phyloP scores from a whole-genome alignment of 768 basidiomycete species.

The Hemileccinum rubropunctum region DNA sequence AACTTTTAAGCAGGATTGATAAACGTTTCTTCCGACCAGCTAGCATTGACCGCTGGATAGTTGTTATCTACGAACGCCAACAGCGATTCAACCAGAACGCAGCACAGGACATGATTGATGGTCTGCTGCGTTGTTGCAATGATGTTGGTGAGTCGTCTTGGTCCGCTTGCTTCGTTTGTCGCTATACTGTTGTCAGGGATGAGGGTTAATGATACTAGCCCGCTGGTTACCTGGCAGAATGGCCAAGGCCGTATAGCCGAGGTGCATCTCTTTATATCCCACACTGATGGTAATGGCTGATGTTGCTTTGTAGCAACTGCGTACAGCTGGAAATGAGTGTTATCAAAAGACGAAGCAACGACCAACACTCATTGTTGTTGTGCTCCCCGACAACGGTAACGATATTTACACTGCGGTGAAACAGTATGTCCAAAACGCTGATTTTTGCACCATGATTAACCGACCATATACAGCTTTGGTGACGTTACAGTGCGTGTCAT shows the following conservation, averaged over 20 bases:
- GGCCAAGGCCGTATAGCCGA: slow-evolving; percentile 53
- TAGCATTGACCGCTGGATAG: slow-evolving; percentile 54
- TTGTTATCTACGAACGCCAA: slow-evolving; percentile 65
- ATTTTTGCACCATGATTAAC: neutral
- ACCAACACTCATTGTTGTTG: slow-evolving; percentile 60
- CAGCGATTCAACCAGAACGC: slow-evolving; percentile 50
- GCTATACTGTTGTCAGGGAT: slow-evolving; percentile 47
- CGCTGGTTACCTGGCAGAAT: slow-evolving; percentile 52
- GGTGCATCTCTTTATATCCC: slow-evolving; percentile 24
- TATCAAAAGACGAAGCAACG: slow-evolving; percentile 36
- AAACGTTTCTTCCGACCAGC: slow-evolving; percentile 63
- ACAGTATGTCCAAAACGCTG: slow-evolving; percentile 49
- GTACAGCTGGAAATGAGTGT: slow-evolving; percentile 48
- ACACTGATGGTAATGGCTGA: neutral
- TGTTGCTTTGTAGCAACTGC: slow-evolving; percentile 40
- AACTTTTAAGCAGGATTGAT: slow-evolving; percentile 51
- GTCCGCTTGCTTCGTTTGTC: neutral
- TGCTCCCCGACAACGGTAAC: slow-evolving; percentile 72
- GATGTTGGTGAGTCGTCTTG: slow-evolving; percentile 54
- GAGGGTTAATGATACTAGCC: slow-evolving; percentile 41
- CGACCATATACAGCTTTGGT: slow-evolving; percentile 53
- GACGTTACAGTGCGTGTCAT: slow-evolving; percentile 49
- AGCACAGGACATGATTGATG: slow-evolving; percentile 53
- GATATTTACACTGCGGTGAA: slow-evolving; percentile 78
- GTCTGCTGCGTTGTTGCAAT: slow-evolving; percentile 45